Percentiles rank a stretch among this genome's conserved stretches.
Evolutionary conservation across 768 basidiomycete genomes (phyloP).

Genomic region (Suillus placidus): DNA sequence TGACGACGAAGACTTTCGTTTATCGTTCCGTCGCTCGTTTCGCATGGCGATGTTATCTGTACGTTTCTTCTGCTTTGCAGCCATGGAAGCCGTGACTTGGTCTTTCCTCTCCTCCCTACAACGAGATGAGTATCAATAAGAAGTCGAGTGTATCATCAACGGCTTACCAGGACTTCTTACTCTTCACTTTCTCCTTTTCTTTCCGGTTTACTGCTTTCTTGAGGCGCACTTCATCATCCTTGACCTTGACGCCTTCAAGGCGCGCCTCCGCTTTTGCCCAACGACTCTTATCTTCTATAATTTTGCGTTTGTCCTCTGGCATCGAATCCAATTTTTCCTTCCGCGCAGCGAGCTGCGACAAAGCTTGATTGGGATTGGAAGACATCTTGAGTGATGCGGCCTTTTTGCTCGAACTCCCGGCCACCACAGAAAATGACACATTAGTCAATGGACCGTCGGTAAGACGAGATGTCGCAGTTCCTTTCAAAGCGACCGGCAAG

Average conservation of each 20-base stretch:
- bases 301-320: conserved; percentile 82
- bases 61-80: conserved; percentile 5
- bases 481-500: conserved; percentile 21
- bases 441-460: conserved; percentile 52
- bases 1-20: conserved; percentile 47
- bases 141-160: not conserved
- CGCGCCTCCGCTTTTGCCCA: conserved; percentile 91
- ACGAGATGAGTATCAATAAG: conserved; percentile 4
- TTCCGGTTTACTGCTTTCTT: conserved; percentile 94
- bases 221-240: conserved; percentile 79
- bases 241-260: conserved; percentile 88
- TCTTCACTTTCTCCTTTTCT: conserved; percentile 87
- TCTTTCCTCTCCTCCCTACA: conserved; percentile 87
- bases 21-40: conserved; percentile 72
- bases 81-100: conserved; percentile 55
- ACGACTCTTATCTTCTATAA: conserved; percentile 53
- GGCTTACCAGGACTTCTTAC: conserved; percentile 82
- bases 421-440: conserved; percentile 68
- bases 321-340: conserved; percentile 77
- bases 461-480: conserved; percentile 16
- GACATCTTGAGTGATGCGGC: conserved; percentile 62
- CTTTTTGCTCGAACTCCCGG: conserved; percentile 55
- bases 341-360: conserved; percentile 74
- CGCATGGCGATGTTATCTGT: conserved; percentile 84
- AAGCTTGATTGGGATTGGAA: conserved; percentile 51